Conservation (phyloP, 1,284 basidiomycete genomes). For the Ceratobasidium sp. region DNA sequence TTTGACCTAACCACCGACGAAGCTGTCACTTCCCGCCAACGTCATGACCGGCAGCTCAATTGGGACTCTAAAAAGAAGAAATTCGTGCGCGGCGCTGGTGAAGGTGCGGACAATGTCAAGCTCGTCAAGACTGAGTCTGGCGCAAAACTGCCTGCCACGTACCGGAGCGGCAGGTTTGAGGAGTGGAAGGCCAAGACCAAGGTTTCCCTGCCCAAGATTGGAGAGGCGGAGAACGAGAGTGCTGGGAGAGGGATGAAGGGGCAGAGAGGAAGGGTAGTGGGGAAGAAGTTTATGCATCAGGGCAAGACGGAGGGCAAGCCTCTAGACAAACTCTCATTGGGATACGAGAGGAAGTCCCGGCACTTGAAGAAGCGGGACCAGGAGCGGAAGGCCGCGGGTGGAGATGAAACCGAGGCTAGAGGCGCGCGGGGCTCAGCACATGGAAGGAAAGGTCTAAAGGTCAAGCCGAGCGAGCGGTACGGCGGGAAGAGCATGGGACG, state of each 20-base stretch:
- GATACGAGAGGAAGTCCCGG: constrained; percentile 77
- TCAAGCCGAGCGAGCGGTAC: constrained; percentile 58
- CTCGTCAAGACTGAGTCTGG: constrained; percentile 95
- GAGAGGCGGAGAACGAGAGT: constrained; percentile 73
- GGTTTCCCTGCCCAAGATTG: constrained; percentile 78
- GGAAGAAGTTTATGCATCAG: constrained; percentile 71
- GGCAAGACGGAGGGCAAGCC: constrained; percentile 71
- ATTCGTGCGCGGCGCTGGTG: constrained; percentile 86
- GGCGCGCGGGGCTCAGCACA: constrained; percentile 45
- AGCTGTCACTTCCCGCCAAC: constrained; percentile 66
- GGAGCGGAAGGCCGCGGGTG: constrained; percentile 55
- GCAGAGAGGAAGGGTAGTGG: constrained; percentile 38
- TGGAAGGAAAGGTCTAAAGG: constrained; percentile 54
- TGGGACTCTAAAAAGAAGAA: constrained; percentile 99
- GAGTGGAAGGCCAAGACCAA: constrained; percentile 91
- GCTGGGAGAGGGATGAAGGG: constrained; percentile 59
- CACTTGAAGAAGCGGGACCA: constrained; percentile 63
- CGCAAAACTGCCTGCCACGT: constrained; percentile 90
- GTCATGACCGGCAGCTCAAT: constrained; percentile 70
- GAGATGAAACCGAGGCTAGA: constrained; percentile 48
- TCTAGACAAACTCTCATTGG: constrained; percentile 71
- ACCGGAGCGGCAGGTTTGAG: constrained; percentile 92
- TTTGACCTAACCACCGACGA: constrained; percentile 92
- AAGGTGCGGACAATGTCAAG: constrained; percentile 93
- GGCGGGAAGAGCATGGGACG: constrained; percentile 68